Evolutionary conservation across 371 early-diverging fungal genomes (phyloP), one percentile per base, ranked within the genome.

Genomic region (Dichotomocladium elegans): DNA sequence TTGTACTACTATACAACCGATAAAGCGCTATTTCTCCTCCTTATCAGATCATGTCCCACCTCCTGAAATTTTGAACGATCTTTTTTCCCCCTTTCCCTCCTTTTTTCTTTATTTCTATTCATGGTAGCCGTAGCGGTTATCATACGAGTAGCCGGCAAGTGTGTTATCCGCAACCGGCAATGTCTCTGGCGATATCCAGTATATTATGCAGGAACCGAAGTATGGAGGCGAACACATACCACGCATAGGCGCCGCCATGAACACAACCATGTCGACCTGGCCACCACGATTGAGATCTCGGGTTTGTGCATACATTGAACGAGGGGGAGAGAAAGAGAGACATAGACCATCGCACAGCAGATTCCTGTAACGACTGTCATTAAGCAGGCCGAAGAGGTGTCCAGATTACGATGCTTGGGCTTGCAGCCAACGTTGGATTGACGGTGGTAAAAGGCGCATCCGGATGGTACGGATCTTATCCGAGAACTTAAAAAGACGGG

Each of bases 391-490:
- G 64, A 51, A 49, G 55, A 52, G 87, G 87, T n/a, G 73, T 80
- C 26, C 74, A 79, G 4, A 82, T 88, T 26, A 87, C 87, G 3
- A 51, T 83, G 37, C 74, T 87, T 22, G 88, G 88, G 4, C 66
- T 86, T 56, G 79, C 64, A 3, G 74, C 84, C 8, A 88, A 88
- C 56, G 63, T 87, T 28, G 80, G 82, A 1, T 60, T 88, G 61
- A 81, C 81, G 3, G 70, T 78, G 34, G 66, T 79, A 19, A 88
- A 88, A 60, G 87, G 87, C 17, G 57, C 68, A 25, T 85, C 85
- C 15, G 88, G 88, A 37, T 74, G 81, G 80, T 53, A 53, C n/a
- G n/a, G n/a, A n/a, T n/a, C n/a, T n/a, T n/a, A n/a, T n/a, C n/a
- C n/a, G n/a, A 43, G 25, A 46, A 25, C 17, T 26, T 3, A 12